Evolutionary conservation across 306 rosid species (phyloP).

Genomic region (Betula pendula): DNA sequence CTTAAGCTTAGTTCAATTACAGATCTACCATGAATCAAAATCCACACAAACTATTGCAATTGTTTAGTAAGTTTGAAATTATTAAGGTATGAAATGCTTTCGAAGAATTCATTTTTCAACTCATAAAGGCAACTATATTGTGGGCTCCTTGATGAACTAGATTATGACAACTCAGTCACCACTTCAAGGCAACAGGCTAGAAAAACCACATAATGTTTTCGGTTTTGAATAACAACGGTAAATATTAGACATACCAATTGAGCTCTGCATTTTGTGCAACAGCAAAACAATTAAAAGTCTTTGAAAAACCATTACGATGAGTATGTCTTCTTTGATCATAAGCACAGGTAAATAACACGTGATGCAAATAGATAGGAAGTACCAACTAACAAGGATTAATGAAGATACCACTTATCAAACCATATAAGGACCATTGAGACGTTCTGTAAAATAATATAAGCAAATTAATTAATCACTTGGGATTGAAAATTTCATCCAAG

Average conservation of each 20-base stretch:
- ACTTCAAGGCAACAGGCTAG: slow-evolving; percentile 8
- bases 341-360: background rate
- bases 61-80: background rate
- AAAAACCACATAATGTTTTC: background rate
- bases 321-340: background rate
- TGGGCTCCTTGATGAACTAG: too few relatives aligned
- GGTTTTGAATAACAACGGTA: background rate
- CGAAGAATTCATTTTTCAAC: slow-evolving; percentile 19
- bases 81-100: background rate
- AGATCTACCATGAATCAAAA: background rate
- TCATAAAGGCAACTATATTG: too few relatives aligned
- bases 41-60: background rate
- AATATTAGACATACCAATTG: background rate
- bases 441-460: background rate
- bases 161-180: background rate
- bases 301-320: too few relatives aligned
- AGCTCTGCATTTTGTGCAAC: background rate
- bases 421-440: background rate
- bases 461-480: background rate
- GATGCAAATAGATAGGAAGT: background rate
- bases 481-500: background rate
- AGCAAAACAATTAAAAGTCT: background rate
- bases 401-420: background rate
- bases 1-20: background rate
- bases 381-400: background rate